These are phyloP conservation scores for Picea glauca DNA, from an alignment of 75 land plant genomes.

Conservation along the genomic window DNA sequence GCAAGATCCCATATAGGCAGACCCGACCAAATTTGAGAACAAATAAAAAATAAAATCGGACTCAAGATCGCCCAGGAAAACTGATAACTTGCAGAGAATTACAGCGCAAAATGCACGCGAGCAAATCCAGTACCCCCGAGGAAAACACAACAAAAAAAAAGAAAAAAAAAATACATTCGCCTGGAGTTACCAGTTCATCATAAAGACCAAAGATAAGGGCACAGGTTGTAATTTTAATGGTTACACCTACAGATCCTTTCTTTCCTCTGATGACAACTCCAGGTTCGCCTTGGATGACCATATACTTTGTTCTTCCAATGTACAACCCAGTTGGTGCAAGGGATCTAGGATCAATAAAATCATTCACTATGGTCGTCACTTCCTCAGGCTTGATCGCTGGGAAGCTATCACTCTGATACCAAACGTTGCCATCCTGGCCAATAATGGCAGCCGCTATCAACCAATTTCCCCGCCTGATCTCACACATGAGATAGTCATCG, in stretches of 20 bases:
- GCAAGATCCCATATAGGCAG: too few species aligned
- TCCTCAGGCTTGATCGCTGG: slow-evolving; percentile 79
- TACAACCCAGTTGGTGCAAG: slow-evolving; percentile 71
- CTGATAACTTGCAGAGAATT: too few species aligned
- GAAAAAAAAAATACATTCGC: slow-evolving; percentile 83
- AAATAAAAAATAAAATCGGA: too few species aligned
- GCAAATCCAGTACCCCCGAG: too few species aligned
- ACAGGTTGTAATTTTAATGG: slow-evolving; percentile 51
- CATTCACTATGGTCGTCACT: slow-evolving; percentile 46
- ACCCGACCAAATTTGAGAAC: too few species aligned
- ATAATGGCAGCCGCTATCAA: slow-evolving; percentile 81
- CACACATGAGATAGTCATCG: slow-evolving; percentile 86
- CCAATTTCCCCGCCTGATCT: slow-evolving; percentile 47
- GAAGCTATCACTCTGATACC: slow-evolving; percentile 76
- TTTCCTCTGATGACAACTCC: slow-evolving; percentile 81
- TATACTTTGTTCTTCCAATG: slow-evolving; percentile 69
- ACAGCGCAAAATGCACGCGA: too few species aligned
- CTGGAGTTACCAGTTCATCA: slow-evolving; percentile 63
- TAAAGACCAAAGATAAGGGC: slow-evolving; percentile 68
- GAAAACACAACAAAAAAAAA: too few species aligned
- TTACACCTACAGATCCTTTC: slow-evolving; percentile 68
- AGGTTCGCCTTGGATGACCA: slow-evolving; percentile 81
- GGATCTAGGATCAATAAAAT: slow-evolving; percentile 51
- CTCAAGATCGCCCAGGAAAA: too few species aligned
- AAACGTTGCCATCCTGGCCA: slow-evolving; percentile 86